These are phyloP conservation scores for Boletus vinaceobasis DNA, from an alignment of 768 basidiomycete genomes.

Conservation along the genomic window DNA sequence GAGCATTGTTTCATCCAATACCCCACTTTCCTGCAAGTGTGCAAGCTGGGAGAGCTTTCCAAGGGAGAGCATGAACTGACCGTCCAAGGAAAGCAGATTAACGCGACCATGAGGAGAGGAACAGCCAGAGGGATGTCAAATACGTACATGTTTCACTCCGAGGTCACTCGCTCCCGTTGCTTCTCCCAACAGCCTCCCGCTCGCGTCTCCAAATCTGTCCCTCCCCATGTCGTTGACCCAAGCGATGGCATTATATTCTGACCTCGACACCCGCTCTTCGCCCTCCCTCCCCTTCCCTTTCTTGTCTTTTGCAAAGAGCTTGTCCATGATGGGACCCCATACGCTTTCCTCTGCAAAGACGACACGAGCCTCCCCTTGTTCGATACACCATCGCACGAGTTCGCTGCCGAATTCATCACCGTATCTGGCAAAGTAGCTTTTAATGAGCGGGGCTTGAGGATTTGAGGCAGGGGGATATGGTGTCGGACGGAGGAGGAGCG, in stretches of 20 bases:
- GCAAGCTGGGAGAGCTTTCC: conserved; percentile 85
- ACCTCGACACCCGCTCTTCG: conserved; percentile 39
- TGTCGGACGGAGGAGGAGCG: conserved; percentile 69
- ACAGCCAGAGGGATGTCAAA: background rate
- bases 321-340: conserved; percentile 62
- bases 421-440: conserved; percentile 72
- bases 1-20: conserved; percentile 48
- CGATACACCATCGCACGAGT: conserved; percentile 91
- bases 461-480: conserved; percentile 65
- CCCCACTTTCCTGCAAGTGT: conserved; percentile 43
- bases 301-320: conserved; percentile 49
- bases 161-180: conserved; percentile 55
- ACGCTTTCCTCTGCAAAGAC: conserved; percentile 75
- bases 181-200: conserved; percentile 59
- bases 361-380: conserved; percentile 79
- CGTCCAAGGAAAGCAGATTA: conserved; percentile 4
- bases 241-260: conserved; percentile 53
- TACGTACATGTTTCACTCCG: conserved; percentile 72
- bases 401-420: conserved; percentile 83
- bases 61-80: conserved; percentile 84
- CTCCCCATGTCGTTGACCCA: conserved; percentile 89
- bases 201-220: conserved; percentile 61
- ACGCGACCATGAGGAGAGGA: background rate
- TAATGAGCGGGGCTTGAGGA: conserved; percentile 58
- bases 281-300: conserved; percentile 27